These are phyloP conservation scores for Thoreauomyces humboldtii DNA, from an alignment of 192 early-diverging fungal genomes.

Conservation along the genomic window DNA sequence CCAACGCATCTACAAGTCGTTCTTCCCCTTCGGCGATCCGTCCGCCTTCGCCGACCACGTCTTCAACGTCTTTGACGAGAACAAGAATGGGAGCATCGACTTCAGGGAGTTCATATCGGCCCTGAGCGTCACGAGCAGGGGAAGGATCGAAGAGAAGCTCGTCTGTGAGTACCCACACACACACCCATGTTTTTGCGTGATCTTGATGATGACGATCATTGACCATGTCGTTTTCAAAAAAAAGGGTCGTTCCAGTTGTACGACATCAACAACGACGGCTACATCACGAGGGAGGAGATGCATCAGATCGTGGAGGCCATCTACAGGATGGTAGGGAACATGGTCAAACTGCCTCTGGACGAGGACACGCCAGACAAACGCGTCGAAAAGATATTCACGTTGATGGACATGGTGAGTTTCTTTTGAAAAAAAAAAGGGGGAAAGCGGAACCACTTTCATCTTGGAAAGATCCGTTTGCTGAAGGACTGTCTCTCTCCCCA, in stretches of 20 bases:
- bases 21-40: constrained; percentile 96
- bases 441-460: too few relatives aligned
- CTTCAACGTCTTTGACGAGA: constrained; percentile 87
- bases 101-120: constrained; percentile 91
- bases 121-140: constrained; percentile 79
- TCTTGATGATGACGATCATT: not conserved
- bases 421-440: too few relatives aligned
- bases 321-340: constrained; percentile 90
- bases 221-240: not conserved
- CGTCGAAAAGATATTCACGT: constrained; percentile 80
- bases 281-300: constrained; percentile 88
- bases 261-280: constrained; percentile 86
- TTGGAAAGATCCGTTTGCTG: too few relatives aligned
- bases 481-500: too few relatives aligned
- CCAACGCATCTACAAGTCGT: constrained; percentile 91
- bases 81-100: constrained; percentile 86
- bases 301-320: constrained; percentile 88
- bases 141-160: constrained; percentile 80
- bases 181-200: not conserved
- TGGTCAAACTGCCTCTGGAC: constrained; percentile 85
- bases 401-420: constrained; percentile 76
- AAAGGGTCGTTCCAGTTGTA: constrained; percentile 84
- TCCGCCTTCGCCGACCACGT: constrained; percentile 86
- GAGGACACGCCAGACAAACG: constrained; percentile 90
- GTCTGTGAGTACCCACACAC: constrained; percentile 54